phyloP scores from a whole-genome alignment of 768 basidiomycete genomes.

The Boletales sp. region DNA sequence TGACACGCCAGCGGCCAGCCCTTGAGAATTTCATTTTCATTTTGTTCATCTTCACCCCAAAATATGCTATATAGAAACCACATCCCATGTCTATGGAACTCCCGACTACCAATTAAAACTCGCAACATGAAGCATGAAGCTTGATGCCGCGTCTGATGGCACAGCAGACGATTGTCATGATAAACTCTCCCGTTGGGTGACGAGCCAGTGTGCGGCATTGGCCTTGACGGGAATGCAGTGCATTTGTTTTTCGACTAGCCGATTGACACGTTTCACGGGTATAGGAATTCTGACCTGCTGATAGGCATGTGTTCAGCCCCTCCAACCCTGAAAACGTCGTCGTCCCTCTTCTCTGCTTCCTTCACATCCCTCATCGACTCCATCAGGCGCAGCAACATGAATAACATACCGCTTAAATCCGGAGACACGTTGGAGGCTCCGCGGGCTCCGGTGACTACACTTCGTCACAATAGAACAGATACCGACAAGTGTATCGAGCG shows the following conservation, averaged over 20 bases:
- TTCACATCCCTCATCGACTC: slow-evolving; percentile 18
- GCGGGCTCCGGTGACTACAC: slow-evolving; percentile 19
- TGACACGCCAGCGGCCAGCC: no score
- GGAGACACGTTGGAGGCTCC: slow-evolving; percentile 15
- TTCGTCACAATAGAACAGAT: slow-evolving; percentile 20
- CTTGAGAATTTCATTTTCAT: no score
- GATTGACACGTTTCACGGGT: neutral
- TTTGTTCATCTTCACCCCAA: no score
- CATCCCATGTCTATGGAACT: no score
- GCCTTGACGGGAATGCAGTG: neutral
- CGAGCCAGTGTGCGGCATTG: no score
- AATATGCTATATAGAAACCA: no score
- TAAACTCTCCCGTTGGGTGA: no score
- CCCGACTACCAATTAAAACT: no score
- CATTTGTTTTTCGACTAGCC: slow-evolving; percentile 14
- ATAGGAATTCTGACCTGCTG: slow-evolving; percentile 4
- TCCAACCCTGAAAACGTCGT: slow-evolving; percentile 8
- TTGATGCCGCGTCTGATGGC: no score
- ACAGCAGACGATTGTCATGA: no score
- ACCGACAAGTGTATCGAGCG: slow-evolving; percentile 25
- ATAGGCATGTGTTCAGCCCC: slow-evolving; percentile 14
- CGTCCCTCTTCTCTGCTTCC: slow-evolving; percentile 12
- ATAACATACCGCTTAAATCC: slow-evolving; percentile 12
- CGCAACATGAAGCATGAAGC: no score
- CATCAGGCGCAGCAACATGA: slow-evolving; percentile 20